Evolutionary conservation across 2,329 filamentous ascomycete genomes (phyloP).

Genomic region (Aspergillus versicolor): DNA sequence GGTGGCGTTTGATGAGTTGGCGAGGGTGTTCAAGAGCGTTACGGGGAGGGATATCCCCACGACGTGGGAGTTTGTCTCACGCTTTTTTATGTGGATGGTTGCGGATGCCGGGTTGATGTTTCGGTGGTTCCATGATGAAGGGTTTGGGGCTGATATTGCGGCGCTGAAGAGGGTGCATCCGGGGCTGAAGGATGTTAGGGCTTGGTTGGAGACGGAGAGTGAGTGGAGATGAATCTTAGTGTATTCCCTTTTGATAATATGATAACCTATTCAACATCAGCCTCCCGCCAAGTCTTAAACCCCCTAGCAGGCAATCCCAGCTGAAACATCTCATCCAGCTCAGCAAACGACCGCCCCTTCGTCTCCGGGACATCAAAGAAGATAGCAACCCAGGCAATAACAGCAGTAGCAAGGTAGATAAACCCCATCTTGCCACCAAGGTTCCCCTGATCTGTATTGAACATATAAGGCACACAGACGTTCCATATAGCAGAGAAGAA

Average conservation of each 20-base stretch:
- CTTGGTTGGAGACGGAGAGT: slow-evolving; percentile 51
- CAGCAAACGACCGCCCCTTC: background rate
- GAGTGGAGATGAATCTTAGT: slow-evolving; percentile 4
- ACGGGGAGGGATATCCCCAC: slow-evolving; percentile 46
- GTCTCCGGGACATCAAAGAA: slow-evolving; percentile 9
- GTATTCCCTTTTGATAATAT: background rate
- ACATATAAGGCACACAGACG: slow-evolving; percentile 10
- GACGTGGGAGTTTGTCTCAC: slow-evolving; percentile 43
- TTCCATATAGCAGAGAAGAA: background rate
- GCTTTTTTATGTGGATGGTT: slow-evolving; percentile 41
- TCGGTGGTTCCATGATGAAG: slow-evolving; percentile 51
- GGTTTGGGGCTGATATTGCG: slow-evolving; percentile 48
- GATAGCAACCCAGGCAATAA: background rate
- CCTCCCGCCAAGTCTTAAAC: too few relatives aligned
- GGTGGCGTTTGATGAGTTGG: slow-evolving; percentile 48
- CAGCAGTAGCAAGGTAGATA: background rate
- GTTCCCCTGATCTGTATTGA: slow-evolving; percentile 7
- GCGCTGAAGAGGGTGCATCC: slow-evolving; percentile 45
- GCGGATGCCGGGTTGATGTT: slow-evolving; percentile 50
- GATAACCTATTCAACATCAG: too few relatives aligned
- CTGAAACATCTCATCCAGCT: slow-evolving; percentile 2
- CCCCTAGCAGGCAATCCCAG: too few relatives aligned
- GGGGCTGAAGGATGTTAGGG: slow-evolving; percentile 48
- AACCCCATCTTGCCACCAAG: slow-evolving; percentile 10
- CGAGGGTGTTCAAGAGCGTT: slow-evolving; percentile 46